Conservation (phyloP, 2,329 filamentous ascomycete species). For the Lachnellula cervina region DNA sequence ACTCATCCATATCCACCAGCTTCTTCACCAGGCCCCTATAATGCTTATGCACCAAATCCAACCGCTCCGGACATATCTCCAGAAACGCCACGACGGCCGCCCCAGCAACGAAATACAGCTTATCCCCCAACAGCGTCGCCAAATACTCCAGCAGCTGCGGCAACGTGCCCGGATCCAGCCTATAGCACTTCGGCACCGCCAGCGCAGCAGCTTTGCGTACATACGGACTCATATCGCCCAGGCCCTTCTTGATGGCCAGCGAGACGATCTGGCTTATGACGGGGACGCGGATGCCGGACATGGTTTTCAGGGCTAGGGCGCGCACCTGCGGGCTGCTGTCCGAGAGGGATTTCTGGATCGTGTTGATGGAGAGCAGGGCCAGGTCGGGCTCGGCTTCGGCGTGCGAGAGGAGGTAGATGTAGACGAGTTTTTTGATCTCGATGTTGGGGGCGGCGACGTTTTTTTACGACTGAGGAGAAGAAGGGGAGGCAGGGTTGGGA, state of each 20-base stretch:
- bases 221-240: slow-evolving; percentile 88
- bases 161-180: slow-evolving; percentile 77
- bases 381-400: slow-evolving; percentile 95
- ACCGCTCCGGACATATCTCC: slow-evolving; percentile 79
- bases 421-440: slow-evolving; percentile 96
- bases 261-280: slow-evolving; percentile 98
- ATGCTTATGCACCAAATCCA: slow-evolving; percentile 86
- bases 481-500: slow-evolving; percentile 83
- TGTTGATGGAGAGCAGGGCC: slow-evolving; percentile 93
- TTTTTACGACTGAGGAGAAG: slow-evolving; percentile 96
- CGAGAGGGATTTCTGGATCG: slow-evolving; percentile 94
- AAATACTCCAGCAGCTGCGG: slow-evolving; percentile 84
- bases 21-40: slow-evolving; percentile 83
- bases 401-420: slow-evolving; percentile 96
- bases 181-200: slow-evolving; percentile 93
- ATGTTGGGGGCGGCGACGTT: slow-evolving; percentile 92
- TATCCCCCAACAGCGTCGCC: slow-evolving; percentile 73
- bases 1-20: slow-evolving; percentile 98
- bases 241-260: slow-evolving; percentile 89
- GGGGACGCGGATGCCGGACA: slow-evolving; percentile 95
- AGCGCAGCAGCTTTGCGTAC: slow-evolving; percentile 90
- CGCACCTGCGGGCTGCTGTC: slow-evolving; percentile 87
- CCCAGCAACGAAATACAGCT: slow-evolving; percentile 94
- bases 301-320: slow-evolving; percentile 87
- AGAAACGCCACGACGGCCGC: slow-evolving; percentile 86